Percentiles rank a stretch among this genome's conserved stretches.
Conservation (phyloP, 768 basidiomycete species). For the Termitomyces sp. region DNA sequence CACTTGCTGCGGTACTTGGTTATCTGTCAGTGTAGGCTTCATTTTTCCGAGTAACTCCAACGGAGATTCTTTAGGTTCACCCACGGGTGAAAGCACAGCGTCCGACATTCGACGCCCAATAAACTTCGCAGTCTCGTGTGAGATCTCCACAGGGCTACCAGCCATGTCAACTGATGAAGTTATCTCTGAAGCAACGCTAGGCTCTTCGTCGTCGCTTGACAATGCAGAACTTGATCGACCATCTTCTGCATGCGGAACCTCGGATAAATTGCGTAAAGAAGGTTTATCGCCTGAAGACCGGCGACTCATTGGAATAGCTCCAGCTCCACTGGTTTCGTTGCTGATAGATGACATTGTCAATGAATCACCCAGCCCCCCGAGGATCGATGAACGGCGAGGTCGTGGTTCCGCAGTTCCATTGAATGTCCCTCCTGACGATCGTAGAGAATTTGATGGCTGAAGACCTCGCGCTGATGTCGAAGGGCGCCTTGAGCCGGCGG, state of each 20-base stretch:
- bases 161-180: neutral
- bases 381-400: slow-evolving; percentile 29
- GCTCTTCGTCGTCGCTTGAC: slow-evolving; percentile 35
- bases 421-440: slow-evolving; percentile 16
- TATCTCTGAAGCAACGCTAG: neutral
- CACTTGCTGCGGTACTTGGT: neutral
- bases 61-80: slow-evolving; percentile 8
- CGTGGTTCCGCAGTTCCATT: slow-evolving; percentile 15
- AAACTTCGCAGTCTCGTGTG: slow-evolving; percentile 23
- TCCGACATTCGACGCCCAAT: slow-evolving; percentile 41
- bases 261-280: slow-evolving; percentile 11
- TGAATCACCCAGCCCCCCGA: slow-evolving; percentile 27
- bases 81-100: slow-evolving; percentile 31
- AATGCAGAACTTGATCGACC: slow-evolving; percentile 51
- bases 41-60: slow-evolving; percentile 13
- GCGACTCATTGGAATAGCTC: slow-evolving; percentile 9
- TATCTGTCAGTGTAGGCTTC: slow-evolving; percentile 6
- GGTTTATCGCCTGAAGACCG: slow-evolving; percentile 13
- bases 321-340: slow-evolving; percentile 4
- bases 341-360: slow-evolving; percentile 38
- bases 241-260: slow-evolving; percentile 18
- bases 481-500: slow-evolving; percentile 27
- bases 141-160: slow-evolving; percentile 8
- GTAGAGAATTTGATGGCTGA: slow-evolving; percentile 22
- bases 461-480: slow-evolving; percentile 17